Conservation (phyloP, 352 stramenopile genomes). For the Thraustochytrium sp. region DNA sequence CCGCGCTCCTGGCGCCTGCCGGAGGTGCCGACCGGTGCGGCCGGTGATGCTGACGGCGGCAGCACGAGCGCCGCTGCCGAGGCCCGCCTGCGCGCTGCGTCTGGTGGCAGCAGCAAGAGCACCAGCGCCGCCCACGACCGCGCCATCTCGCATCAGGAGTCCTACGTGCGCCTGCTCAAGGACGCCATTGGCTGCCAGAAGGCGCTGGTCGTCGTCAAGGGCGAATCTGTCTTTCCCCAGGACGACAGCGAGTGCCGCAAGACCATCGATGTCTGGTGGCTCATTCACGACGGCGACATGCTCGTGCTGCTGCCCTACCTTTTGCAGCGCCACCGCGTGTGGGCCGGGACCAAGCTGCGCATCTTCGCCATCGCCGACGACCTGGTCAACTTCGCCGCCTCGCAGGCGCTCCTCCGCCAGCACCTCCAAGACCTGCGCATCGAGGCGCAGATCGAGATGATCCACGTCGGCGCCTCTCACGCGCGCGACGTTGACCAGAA, state of each 20-base stretch:
- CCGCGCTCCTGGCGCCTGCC: background rate
- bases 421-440: slow-evolving; percentile 41
- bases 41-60: background rate
- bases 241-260: background rate
- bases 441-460: slow-evolving; percentile 29
- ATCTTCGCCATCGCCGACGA: slow-evolving; percentile 45
- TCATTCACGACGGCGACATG: slow-evolving; percentile 59
- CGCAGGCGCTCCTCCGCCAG: background rate
- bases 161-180: slow-evolving; percentile 56
- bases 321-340: slow-evolving; percentile 27
- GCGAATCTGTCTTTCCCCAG: slow-evolving; percentile 49
- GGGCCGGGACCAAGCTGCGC: slow-evolving; percentile 39
- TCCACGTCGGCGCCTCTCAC: slow-evolving; percentile 37
- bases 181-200: slow-evolving; percentile 58
- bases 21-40: background rate
- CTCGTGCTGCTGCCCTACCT: slow-evolving; percentile 46
- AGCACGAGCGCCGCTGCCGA: background rate
- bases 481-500: slow-evolving; percentile 42
- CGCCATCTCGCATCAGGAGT: slow-evolving; percentile 49
- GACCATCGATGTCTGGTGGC: slow-evolving; percentile 65
- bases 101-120: too few species aligned
- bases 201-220: slow-evolving; percentile 62
- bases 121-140: slow-evolving; percentile 52
- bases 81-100: slow-evolving; percentile 49
- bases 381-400: slow-evolving; percentile 30